phyloP scores from a whole-genome alignment of 352 stramenopile species.

The Phytophthora citricola region DNA sequence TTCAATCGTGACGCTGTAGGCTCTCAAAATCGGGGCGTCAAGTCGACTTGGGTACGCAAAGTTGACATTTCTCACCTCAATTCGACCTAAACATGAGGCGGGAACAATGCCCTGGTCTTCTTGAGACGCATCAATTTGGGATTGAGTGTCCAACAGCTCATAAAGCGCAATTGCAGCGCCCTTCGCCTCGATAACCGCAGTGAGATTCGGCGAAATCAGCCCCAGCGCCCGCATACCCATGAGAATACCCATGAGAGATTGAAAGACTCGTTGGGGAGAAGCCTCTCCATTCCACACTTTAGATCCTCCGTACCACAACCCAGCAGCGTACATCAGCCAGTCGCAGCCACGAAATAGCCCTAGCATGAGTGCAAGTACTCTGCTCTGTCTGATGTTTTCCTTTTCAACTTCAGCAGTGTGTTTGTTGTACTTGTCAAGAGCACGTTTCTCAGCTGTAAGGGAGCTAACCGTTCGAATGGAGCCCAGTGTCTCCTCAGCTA shows the following conservation, averaged over 20 bases:
- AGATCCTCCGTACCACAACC: slow-evolving; percentile 44
- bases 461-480: slow-evolving; percentile 62
- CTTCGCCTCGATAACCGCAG: slow-evolving; percentile 28
- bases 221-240: slow-evolving; percentile 37
- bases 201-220: slow-evolving; percentile 42
- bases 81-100: slow-evolving; percentile 33
- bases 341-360: slow-evolving; percentile 31
- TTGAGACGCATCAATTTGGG: slow-evolving; percentile 43
- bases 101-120: slow-evolving; percentile 31
- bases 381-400: slow-evolving; percentile 23
- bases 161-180: slow-evolving; percentile 38
- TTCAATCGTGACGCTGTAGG: slow-evolving; percentile 7
- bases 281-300: slow-evolving; percentile 32
- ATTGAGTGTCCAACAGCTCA: slow-evolving; percentile 43
- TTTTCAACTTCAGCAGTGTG: slow-evolving; percentile 21
- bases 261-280: slow-evolving; percentile 32
- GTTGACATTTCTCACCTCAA: slow-evolving; percentile 57
- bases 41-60: slow-evolving; percentile 55
- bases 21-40: slow-evolving; percentile 10
- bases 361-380: slow-evolving; percentile 16
- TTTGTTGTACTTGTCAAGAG: slow-evolving; percentile 32
- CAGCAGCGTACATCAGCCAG: slow-evolving; percentile 44
- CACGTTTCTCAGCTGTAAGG: slow-evolving; percentile 31
- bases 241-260: slow-evolving; percentile 38
- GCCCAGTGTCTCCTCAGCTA: slow-evolving; percentile 62